Percentiles rank a stretch among this genome's conserved stretches.
These are phyloP conservation scores for Camelina hispida DNA, from an alignment of 345 rosid genomes.

Conservation along the genomic window DNA sequence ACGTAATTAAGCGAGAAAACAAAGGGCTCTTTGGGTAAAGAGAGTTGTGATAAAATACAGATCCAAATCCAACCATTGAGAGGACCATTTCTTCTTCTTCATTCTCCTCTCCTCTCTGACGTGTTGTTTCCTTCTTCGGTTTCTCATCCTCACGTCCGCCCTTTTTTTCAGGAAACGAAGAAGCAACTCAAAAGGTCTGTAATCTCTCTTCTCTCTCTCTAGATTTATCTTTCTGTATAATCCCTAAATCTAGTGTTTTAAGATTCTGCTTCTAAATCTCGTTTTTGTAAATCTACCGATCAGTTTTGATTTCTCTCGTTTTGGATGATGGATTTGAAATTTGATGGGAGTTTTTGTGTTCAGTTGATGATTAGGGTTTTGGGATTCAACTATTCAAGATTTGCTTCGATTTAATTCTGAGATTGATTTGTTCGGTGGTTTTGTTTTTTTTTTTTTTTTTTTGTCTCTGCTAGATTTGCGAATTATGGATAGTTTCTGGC, in stretches of 20 bases:
- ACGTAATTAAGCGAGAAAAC: neutral
- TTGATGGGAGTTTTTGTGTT: slow-evolving; percentile 3
- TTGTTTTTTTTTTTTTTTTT: neutral
- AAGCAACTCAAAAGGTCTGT: slow-evolving; percentile 4
- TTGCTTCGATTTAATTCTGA: slow-evolving; percentile 9
- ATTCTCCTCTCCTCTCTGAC: slow-evolving; percentile 28
- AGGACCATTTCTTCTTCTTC: slow-evolving; percentile 34
- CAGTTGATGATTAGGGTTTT: slow-evolving; percentile 26
- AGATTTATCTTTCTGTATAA: neutral
- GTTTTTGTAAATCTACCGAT: slow-evolving; percentile 7
- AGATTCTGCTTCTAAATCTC: slow-evolving; percentile 18
- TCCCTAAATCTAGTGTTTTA: slow-evolving; percentile 24
- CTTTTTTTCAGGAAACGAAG: slow-evolving; percentile 35
- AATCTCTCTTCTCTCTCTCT: slow-evolving; percentile 2
- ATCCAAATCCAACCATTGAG: slow-evolving; percentile 32
- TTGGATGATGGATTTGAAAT: slow-evolving; percentile 16
- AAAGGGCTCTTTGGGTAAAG: slow-evolving; percentile 23
- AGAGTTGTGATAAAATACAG: slow-evolving; percentile 32
- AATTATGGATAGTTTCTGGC: slow-evolving; percentile 76
- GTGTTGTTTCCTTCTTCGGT: slow-evolving; percentile 43
- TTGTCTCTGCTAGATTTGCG: slow-evolving; percentile 2
- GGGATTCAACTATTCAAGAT: too few species aligned
- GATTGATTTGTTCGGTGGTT: too few species aligned
- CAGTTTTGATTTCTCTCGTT: neutral
- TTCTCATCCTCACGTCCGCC: slow-evolving; percentile 41